These are phyloP conservation scores for Pestalotiopsis sp. DNA, from an alignment of 2,329 filamentous ascomycete species.

Conservation along the genomic window DNA sequence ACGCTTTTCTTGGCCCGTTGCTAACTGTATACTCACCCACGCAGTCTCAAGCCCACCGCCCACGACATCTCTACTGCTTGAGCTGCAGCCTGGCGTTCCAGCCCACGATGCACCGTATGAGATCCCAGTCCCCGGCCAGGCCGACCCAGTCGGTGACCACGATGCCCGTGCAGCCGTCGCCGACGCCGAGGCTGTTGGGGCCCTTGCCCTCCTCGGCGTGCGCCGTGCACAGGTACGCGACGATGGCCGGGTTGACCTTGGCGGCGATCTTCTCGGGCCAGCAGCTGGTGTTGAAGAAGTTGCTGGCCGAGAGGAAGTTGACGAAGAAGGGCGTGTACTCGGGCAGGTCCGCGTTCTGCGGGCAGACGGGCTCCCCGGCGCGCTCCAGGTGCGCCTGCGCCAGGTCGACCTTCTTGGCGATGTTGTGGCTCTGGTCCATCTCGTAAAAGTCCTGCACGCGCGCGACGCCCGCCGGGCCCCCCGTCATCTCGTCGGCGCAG, in stretches of 20 bases:
- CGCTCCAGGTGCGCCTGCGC: constrained; percentile 77
- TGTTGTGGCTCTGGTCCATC: constrained; percentile 73
- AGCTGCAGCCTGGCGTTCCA: constrained; percentile 77
- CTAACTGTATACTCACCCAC: no score
- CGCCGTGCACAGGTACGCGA: constrained; percentile 62
- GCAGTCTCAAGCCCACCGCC: no score
- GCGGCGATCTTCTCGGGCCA: constrained; percentile 94
- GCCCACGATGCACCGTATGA: constrained; percentile 83
- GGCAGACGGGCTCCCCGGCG: constrained; percentile 56
- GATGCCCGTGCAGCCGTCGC: constrained; percentile 80
- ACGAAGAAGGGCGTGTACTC: constrained; percentile 68
- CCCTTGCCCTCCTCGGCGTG: constrained; percentile 58
- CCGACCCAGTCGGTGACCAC: constrained; percentile 96
- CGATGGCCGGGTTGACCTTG: constrained; percentile 78
- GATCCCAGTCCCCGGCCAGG: constrained; percentile 83
- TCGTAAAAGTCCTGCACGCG: constrained; percentile 96
- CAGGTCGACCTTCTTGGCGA: constrained; percentile 78
- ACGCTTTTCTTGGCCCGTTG: no score
- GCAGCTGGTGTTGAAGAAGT: constrained; percentile 89
- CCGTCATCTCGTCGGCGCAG: constrained; percentile 67
- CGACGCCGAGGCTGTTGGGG: constrained; percentile 52
- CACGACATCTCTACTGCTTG: constrained; percentile 35
- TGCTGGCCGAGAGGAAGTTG: constrained; percentile 89
- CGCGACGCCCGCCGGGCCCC: constrained; percentile 67
- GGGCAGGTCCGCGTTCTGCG: constrained; percentile 39